A percentile compares a stretch with the other conserved stretches of the same genome.
Conservation (phyloP, 495 filamentous ascomycete species). For the Neurospora sp. region DNA sequence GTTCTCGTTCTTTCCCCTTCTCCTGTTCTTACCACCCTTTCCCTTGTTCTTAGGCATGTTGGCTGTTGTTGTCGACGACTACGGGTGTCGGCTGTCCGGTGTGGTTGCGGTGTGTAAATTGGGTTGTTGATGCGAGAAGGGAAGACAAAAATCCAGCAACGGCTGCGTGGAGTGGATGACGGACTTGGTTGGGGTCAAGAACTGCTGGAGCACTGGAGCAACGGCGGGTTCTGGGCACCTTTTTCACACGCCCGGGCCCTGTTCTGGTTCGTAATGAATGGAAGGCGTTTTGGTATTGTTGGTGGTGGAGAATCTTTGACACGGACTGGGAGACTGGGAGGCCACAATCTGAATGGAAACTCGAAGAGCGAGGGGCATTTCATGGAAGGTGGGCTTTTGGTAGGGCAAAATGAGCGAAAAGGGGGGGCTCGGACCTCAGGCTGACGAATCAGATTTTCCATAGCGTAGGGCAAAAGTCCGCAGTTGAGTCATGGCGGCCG, state of each 20-base stretch:
- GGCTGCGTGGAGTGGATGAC: not conserved
- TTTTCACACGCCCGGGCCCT: not conserved
- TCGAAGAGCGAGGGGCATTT: not conserved
- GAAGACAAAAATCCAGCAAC: not conserved
- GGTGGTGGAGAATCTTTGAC: not conserved
- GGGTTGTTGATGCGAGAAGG: not conserved
- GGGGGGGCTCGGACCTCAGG: not conserved
- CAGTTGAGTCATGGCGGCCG: not conserved
- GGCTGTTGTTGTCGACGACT: not conserved
- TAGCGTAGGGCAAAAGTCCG: not conserved
- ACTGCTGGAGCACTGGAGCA: not conserved
- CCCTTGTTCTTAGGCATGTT: conserved; percentile 26
- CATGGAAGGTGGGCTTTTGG: not conserved
- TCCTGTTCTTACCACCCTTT: conserved; percentile 95
- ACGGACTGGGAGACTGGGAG: not conserved
- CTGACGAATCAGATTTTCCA: not conserved
- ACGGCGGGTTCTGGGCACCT: not conserved
- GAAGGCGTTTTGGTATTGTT: not conserved
- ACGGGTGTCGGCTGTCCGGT: not conserved
- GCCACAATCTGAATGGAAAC: not conserved
- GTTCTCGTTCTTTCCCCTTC: conserved; percentile 99
- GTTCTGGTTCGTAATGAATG: not conserved
- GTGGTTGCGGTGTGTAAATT: not conserved
- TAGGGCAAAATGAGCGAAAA: not conserved
- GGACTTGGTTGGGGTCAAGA: not conserved